Evolutionary conservation across 1,284 basidiomycete species (phyloP), one percentile per base, ranked within the genome.

Genomic region (Leccinum griseonigrum): DNA sequence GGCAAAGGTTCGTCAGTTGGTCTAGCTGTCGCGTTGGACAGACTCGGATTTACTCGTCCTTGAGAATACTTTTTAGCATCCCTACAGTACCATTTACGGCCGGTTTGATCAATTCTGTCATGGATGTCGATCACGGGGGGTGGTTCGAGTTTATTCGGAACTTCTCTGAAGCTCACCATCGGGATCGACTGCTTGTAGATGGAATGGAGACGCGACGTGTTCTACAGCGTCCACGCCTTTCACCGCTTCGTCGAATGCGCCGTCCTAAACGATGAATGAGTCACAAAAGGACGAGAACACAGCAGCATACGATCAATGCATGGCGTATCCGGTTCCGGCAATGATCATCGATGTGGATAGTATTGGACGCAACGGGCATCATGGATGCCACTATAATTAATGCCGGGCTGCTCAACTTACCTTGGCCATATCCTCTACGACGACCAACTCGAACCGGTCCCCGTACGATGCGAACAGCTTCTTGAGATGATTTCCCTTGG

Each of bases 81-180:
- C 83, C 81, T 0, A 79, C 68, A 2, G 87, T 90, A 1, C 89
- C 89, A 29, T 83, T 75, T 10, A 90, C 77, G 5, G 89, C 89
- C 1, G 89, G 88, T 2, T 73, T 73, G 68, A 90, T 82, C 16
- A 89, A 70, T 57, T 85, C 85, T 79, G 13, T 4, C 4, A 26
- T 50, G 14, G 22, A 50, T 5, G 13, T 26, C 10, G 13, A 14
- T 50, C 22, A 26, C 22, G 11, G 46, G 14, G 14, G 8, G 34
- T 48, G 0, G 28, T 36, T 8, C 13, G 1, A 18, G 14, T 4
- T 13, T 7, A 28, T 36, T 38, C 3, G 7, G 10, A 29, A 7
- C 26, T n/a, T 6, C 34, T 48, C 5, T 13, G 28, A 3, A 29
- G 22, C 48, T 53, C 58, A 77, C 80, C 79, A 56, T 77, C 61